phyloP scores from a whole-genome alignment of 2,329 filamentous ascomycete genomes.

The Beauveria varroae region DNA sequence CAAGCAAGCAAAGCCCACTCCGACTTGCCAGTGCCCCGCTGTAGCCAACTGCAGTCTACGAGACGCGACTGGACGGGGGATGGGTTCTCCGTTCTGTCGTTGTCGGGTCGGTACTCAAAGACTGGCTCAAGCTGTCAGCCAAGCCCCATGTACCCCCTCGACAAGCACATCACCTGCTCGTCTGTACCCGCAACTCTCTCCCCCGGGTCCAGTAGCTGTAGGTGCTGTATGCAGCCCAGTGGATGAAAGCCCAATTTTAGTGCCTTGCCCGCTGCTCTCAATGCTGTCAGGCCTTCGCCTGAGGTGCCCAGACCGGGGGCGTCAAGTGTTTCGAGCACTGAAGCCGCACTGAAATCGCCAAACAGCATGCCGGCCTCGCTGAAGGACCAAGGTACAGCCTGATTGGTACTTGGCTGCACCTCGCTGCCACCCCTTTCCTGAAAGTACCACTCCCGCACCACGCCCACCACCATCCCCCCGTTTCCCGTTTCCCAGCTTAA shows the following conservation, averaged over 20 bases:
- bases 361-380: background rate
- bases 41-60: background rate
- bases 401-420: too few relatives aligned
- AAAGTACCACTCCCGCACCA: background rate
- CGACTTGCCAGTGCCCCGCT: background rate
- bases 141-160: slow-evolving; percentile 3
- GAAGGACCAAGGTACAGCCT: background rate
- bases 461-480: background rate
- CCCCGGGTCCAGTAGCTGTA: background rate
- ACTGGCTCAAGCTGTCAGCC: slow-evolving; percentile 6
- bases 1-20: background rate
- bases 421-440: too few relatives aligned
- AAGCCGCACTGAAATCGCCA: too few relatives aligned
- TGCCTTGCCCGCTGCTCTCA: background rate
- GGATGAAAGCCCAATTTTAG: background rate
- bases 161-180: slow-evolving; percentile 5
- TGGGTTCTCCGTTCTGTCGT: background rate
- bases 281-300: background rate
- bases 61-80: too few relatives aligned
- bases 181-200: background rate
- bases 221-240: background rate
- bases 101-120: background rate
- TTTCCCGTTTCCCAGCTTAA: slow-evolving; percentile 5
- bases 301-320: background rate
- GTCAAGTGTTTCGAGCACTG: too few relatives aligned